These are phyloP conservation scores for Ilyonectria destructans DNA, from an alignment of 2,329 filamentous ascomycete genomes.

Conservation along the genomic window DNA sequence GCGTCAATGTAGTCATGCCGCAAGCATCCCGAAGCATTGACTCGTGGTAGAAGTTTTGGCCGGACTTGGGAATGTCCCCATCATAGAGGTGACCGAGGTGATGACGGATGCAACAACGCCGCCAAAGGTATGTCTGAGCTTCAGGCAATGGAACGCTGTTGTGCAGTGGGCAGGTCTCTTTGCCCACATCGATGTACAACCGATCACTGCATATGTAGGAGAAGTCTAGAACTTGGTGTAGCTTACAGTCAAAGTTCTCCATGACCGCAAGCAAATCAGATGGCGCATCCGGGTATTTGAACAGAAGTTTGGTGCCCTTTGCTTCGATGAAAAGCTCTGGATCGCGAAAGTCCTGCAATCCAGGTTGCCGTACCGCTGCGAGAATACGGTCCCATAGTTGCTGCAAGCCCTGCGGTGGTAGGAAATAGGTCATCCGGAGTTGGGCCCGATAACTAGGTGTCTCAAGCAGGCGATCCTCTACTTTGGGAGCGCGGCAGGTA, in stretches of 20 bases:
- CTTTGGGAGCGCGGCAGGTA: slow-evolving; percentile 19
- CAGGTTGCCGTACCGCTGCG: slow-evolving; percentile 12
- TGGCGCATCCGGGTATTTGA: background rate
- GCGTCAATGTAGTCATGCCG: slow-evolving; percentile 19
- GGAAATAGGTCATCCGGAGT: slow-evolving; percentile 30
- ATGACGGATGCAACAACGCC: slow-evolving; percentile 22
- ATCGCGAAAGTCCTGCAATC: slow-evolving; percentile 21
- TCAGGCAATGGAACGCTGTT: no score
- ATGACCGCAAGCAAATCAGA: background rate
- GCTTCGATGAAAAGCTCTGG: slow-evolving; percentile 7
- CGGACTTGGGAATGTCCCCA: slow-evolving; percentile 3
- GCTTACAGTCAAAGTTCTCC: slow-evolving; percentile 12
- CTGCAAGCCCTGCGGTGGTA: slow-evolving; percentile 25
- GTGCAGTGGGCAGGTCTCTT: slow-evolving; percentile 20
- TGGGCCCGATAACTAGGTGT: slow-evolving; percentile 20
- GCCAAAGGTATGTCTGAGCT: slow-evolving; percentile 27
- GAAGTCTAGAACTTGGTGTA: slow-evolving; percentile 11
- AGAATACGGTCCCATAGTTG: slow-evolving; percentile 25
- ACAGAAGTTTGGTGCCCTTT: background rate
- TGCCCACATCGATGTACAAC: slow-evolving; percentile 22
- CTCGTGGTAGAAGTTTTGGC: slow-evolving; percentile 29
- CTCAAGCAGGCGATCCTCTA: slow-evolving; percentile 16
- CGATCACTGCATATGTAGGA: slow-evolving; percentile 19
- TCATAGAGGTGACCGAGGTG: slow-evolving; percentile 20
- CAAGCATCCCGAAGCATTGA: slow-evolving; percentile 23